Evolutionary conservation across 2,329 filamentous ascomycete genomes (phyloP).

Genomic region (Penicillium sp.): DNA sequence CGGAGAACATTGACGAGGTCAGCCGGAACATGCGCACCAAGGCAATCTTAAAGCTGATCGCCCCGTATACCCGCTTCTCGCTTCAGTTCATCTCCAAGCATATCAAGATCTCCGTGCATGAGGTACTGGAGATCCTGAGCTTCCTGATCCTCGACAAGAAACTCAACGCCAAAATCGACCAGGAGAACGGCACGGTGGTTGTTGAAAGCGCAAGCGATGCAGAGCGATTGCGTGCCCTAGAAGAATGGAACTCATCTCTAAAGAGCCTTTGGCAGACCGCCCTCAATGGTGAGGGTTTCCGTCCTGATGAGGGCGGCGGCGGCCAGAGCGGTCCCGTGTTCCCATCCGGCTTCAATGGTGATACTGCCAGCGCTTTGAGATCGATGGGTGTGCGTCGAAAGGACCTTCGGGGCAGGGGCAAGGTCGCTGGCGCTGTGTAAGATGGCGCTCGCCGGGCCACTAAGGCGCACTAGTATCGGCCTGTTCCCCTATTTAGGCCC

Average conservation of each 20-base stretch:
- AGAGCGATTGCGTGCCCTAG: constrained; percentile 68
- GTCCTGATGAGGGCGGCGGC: constrained; percentile 43
- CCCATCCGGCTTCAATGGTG: constrained; percentile 36
- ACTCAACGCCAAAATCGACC: constrained; percentile 84
- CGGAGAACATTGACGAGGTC: constrained; percentile 98
- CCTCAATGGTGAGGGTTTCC: constrained; percentile 71
- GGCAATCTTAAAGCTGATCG: constrained; percentile 88
- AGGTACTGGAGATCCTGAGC: constrained; percentile 94
- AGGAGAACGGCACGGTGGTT: constrained; percentile 79
- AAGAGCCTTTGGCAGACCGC: constrained; percentile 68
- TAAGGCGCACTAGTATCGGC: neutral
- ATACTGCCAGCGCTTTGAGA: constrained; percentile 26
- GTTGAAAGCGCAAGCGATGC: constrained; percentile 74
- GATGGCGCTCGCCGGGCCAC: neutral
- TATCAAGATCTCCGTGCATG: constrained; percentile 78
- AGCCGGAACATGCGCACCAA: constrained; percentile 98
- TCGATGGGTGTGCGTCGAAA: constrained; percentile 24
- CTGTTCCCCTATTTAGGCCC: neutral
- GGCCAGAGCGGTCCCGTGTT: constrained; percentile 29
- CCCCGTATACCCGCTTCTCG: constrained; percentile 91
- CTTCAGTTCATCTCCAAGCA: constrained; percentile 84
- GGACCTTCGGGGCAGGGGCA: constrained; percentile 24
- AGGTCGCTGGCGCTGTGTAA: constrained; percentile 1
- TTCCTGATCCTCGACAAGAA: constrained; percentile 91
- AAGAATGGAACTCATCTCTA: constrained; percentile 71